Evolutionary conservation across 2,329 filamentous ascomycete genomes (phyloP), one percentile per base, ranked within the genome.

Genomic region (Atkinsonella texensis): DNA sequence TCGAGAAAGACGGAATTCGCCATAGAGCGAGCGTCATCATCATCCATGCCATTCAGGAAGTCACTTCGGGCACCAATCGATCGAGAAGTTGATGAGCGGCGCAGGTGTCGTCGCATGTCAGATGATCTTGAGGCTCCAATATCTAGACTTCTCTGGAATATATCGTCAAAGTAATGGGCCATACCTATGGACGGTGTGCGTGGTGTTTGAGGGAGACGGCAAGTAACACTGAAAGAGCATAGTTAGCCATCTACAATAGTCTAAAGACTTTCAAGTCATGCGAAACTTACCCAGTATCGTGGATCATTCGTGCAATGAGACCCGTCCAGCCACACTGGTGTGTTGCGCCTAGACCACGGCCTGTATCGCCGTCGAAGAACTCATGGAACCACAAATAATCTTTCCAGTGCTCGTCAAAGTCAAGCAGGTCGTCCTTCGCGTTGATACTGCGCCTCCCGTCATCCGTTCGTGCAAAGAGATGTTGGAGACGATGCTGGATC

Each of bases 241-340:
- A 15, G 53, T 56, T 23, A 56, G 51, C 11, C 48, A 33, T 42
- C 10, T 49, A 28, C 31, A 12, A 33, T 46, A 2, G n/a, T 45
- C 43, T 20, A 13, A 28, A 28, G 28, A 28, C 28, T 28, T 28
- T 28, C 4, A 28, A 7, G 5, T 8, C 28, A 5, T 4, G n/a
- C n/a, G 20, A 8, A 32, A 71, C 84, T 73, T 83, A 93, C 87
- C 90, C 91, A 59, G 91, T 96, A 63, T 97, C 93, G 61, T 97
- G 91, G 54, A 97, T 97, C 81, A 97, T 87, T 69, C 94, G 90
- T 28, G 91, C 91, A 65, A 97, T 89, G 58, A 97, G 70, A 23
- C 91, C 91, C 39, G 91, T 96, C 91, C 93, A 97, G 48, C 91
- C 91, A 63, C 89, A 95, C 68, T 97, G 93, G 68, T 97, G 93